These are phyloP conservation scores for Neocatenulostroma microsporum DNA, from an alignment of 2,329 filamentous ascomycete genomes.

Conservation along the genomic window DNA sequence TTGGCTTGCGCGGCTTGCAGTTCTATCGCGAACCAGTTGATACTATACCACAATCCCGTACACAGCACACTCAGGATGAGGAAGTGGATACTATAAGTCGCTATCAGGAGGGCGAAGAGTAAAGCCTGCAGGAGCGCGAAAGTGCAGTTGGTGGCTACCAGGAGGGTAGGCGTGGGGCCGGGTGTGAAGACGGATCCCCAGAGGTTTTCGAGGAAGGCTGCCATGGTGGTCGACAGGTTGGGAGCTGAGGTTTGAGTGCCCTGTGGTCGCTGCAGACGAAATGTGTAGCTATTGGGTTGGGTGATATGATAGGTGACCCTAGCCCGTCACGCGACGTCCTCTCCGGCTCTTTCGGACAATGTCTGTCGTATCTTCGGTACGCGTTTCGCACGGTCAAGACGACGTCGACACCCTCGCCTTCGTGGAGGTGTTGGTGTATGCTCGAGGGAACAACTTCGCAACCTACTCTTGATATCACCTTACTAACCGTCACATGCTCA, in stretches of 20 bases:
- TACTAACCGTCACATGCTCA: too few relatives aligned
- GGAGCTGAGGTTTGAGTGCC: too few relatives aligned
- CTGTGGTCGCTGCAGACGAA: too few relatives aligned
- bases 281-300: too few relatives aligned
- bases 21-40: conserved; percentile 92
- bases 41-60: conserved; percentile 78
- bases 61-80: conserved; percentile 70
- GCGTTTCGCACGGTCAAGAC: too few relatives aligned
- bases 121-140: conserved; percentile 80
- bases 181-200: conserved; percentile 92
- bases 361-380: too few relatives aligned
- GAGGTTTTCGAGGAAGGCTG: conserved; percentile 60
- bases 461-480: too few relatives aligned
- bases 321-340: neutral
- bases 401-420: too few relatives aligned
- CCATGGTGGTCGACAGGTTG: too few relatives aligned
- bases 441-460: too few relatives aligned
- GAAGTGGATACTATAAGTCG: conserved; percentile 85
- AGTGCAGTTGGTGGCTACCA: conserved; percentile 80
- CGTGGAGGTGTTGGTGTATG: too few relatives aligned
- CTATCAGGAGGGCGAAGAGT: conserved; percentile 65
- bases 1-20: conserved; percentile 41
- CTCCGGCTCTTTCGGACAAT: neutral
- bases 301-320: too few relatives aligned
- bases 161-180: conserved; percentile 77